These are phyloP conservation scores for Flaveria robusta DNA, from an alignment of 129 eudicot genomes.

Conservation along the genomic window DNA sequence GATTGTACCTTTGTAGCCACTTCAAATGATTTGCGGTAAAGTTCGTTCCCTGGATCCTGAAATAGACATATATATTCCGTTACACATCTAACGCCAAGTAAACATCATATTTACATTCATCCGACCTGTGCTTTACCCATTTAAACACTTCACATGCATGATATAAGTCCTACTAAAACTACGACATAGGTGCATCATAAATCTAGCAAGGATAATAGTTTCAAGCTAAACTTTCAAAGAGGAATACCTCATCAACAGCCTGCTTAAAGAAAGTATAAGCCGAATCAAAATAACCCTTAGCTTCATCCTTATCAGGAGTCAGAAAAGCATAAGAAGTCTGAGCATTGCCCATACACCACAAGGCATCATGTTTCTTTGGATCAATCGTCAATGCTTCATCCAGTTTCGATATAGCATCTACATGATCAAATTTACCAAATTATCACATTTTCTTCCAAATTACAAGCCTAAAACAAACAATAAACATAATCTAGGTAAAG, in stretches of 20 bases:
- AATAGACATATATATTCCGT: constrained; percentile 16
- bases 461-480: not conserved
- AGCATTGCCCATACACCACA: constrained; percentile 95
- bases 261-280: constrained; percentile 66
- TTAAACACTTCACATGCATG: constrained; percentile 4
- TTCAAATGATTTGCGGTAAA: constrained; percentile 79
- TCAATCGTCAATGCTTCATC: constrained; percentile 74
- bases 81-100: not conserved
- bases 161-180: not conserved
- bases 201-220: not conserved
- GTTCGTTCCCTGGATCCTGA: constrained; percentile 83
- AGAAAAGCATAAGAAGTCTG: constrained; percentile 72
- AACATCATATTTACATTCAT: not conserved
- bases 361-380: constrained; percentile 68
- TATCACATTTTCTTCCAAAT: not conserved
- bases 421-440: constrained; percentile 17
- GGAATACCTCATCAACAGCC: constrained; percentile 65
- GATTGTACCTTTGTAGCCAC: constrained; percentile 66
- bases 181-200: not conserved
- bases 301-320: constrained; percentile 71
- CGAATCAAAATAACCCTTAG: constrained; percentile 63
- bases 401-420: constrained; percentile 76
- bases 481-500: not conserved
- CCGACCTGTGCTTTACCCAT: not conserved
- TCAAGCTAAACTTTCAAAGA: not conserved